Base-by-base conservation (phyloP, 2,329 filamentous ascomycete genomes). In the Colletotrichum karsti region DNA sequence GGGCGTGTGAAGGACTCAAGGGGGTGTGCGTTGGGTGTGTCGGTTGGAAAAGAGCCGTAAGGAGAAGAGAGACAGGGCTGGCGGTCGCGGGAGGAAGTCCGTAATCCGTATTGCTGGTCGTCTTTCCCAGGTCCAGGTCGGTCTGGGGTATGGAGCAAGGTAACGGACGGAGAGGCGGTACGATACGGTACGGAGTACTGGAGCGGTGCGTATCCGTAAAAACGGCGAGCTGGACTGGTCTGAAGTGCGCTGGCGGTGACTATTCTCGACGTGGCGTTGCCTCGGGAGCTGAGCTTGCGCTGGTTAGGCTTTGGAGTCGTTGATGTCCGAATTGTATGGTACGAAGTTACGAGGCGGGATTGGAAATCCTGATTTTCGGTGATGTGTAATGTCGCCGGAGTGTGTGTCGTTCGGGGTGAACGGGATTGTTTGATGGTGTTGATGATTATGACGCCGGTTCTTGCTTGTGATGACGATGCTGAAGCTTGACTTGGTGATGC, bases 221-320 rank as follows among this genome's bases (percentile, higher is more conserved):
- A 24, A 30, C 26, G 55, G 55, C 39, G 37, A 35, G 37, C 55
- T 56, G 37, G 28, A 39, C 55, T 54, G 53, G 30, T n/a, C 50
- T 48, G 50, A 30, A 26, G 30, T 22, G 50, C 28, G 33, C 53
- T 56, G 61, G 33, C 6, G 33, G 58, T 63, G 39, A 42, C 59
- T 67, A 63, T 57, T 67, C 51, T 56, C 18, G 51, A 63, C 63
- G 63, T 67, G 63, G 63, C 63, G 58, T 62, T 67, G 59, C 59
- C 20, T 48, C 48, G 15, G 22, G 51, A 39, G 33, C 51, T 53
- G 61, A 59, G 54, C 53, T 63, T 44, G n/a, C 24, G 44, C 22
- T 26, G 30, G 44, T 15, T 37, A 55, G 51, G 51, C 20, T 18
- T 46, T 44, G 46, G 55, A 58, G 55, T 58, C 41, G 55, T 26